Conservation (phyloP, 352 stramenopile species). For the Pythium folliculosum region DNA sequence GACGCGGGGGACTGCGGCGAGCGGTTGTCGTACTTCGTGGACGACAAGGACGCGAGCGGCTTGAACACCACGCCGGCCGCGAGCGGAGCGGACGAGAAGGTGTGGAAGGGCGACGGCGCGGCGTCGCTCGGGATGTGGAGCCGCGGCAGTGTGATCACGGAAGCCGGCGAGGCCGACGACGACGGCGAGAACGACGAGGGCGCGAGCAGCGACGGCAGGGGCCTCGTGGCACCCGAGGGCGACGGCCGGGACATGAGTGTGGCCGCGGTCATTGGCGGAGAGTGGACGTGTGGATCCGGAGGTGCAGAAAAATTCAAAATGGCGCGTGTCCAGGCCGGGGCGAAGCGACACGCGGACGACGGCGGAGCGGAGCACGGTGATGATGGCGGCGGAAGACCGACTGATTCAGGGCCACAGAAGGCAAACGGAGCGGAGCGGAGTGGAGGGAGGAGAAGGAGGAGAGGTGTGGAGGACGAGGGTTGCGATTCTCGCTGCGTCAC, state of each 20-base stretch:
- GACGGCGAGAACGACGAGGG: slow-evolving; percentile 2
- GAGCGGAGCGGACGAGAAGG: neutral
- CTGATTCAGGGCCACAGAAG: neutral
- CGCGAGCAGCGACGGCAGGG: slow-evolving; percentile 16
- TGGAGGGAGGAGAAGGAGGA: neutral
- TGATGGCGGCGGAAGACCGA: slow-evolving; percentile 4
- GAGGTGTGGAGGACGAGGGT: neutral
- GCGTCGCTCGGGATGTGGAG: slow-evolving; percentile 25
- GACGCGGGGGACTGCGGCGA: slow-evolving; percentile 24
- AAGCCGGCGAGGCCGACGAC: neutral
- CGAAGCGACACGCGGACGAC: neutral
- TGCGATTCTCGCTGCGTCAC: slow-evolving; percentile 7
- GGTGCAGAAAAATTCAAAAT: slow-evolving; percentile 25
- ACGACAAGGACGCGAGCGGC: slow-evolving; percentile 10
- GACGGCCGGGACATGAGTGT: slow-evolving; percentile 16
- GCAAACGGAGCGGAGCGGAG: neutral
- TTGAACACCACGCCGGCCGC: slow-evolving; percentile 9
- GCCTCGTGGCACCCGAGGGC: neutral
- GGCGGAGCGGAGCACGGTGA: neutral
- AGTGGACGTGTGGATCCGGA: neutral
- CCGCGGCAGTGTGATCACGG: slow-evolving; percentile 26
- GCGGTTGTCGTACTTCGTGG: slow-evolving; percentile 1
- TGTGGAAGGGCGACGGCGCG: slow-evolving; percentile 9
- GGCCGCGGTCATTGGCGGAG: slow-evolving; percentile 14
- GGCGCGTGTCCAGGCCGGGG: neutral